Conservation (phyloP, 352 stramenopile species). For the Phytophthora sp. region DNA sequence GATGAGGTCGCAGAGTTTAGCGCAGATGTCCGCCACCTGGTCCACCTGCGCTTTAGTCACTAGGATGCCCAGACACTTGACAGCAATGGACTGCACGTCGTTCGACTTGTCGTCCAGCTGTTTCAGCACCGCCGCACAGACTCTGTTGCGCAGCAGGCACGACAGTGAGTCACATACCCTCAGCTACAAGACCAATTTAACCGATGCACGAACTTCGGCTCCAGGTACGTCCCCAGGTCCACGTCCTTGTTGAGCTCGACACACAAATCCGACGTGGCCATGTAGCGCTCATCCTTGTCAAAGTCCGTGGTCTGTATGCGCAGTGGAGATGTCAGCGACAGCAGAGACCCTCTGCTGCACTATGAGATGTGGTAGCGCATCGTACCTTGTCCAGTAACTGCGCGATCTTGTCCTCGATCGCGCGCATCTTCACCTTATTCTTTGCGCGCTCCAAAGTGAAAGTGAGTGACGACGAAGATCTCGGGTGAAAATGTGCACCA, state of each 20-base stretch:
- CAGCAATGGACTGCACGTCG: constrained; percentile 96
- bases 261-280: constrained; percentile 99
- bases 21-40: constrained; percentile 97
- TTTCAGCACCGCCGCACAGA: constrained; percentile 95
- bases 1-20: constrained; percentile 97
- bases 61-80: constrained; percentile 94
- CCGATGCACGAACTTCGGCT: constrained; percentile 75
- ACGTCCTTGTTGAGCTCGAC: constrained; percentile 95
- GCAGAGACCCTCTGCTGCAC: neutral
- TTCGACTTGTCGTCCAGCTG: constrained; percentile 99
- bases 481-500: constrained; percentile 18
- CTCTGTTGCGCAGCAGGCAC: constrained; percentile 48
- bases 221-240: constrained; percentile 84
- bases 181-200: neutral
- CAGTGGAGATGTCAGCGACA: constrained; percentile 4
- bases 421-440: constrained; percentile 54
- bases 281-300: constrained; percentile 99
- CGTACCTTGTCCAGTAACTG: constrained; percentile 82
- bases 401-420: constrained; percentile 78
- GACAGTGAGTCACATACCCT: neutral
- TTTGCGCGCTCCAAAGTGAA: constrained; percentile 16
- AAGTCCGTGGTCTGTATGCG: constrained; percentile 78
- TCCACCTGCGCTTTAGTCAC: constrained; percentile 96
- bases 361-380: neutral
- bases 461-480: constrained; percentile 26